Base-by-base conservation (phyloP, 768 basidiomycete genomes). In the Hygrocybe coccinea region DNA sequence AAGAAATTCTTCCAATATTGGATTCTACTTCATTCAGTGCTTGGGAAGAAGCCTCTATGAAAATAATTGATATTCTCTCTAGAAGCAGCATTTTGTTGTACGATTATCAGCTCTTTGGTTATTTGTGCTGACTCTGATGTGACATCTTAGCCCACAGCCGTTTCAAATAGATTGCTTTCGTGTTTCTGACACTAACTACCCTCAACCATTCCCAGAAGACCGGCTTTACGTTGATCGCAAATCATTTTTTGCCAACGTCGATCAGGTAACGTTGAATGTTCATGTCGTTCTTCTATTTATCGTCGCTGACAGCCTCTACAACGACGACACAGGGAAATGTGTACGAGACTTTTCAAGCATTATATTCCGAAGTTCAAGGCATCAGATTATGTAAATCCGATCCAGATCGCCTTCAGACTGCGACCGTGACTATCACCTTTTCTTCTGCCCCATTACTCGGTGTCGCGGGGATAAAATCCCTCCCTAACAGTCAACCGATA, bases 91-190 rank as follows among this genome's bases (percentile, higher is more conserved):
- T 79, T 2, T 65, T 70, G 14, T 85, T 73, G 84, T 85, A 53
- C 57, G 82, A 43, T 46, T 14, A 37, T 52, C 51, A 29, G 55
- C 33, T 35, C 57, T 22, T 51, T 25, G 8, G 15, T n/a, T 14
- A 14, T n/a, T 2, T 37, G 38, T 33, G 15, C 24, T 7, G 34
- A 34, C 24, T 44, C 25, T 52, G 10, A 25, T 35, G 3, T 44
- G n/a, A 43, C 21, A 38, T 6, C 48, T n/a, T n/a, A 87, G 85
- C 59, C 84, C 85, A 10, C 85, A 87, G 55, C 79, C 83, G 10
- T 85, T 86, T 59, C 65, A 71, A 36, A 67, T 77, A 14, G 64
- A 67, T 10, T 66, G 74, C 43, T 71, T 84, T 56, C 57, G 60
- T 8, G 64, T 77, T 9, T 71, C 73, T 54, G 73, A 51, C 35